Conservation (phyloP, 345 rosid genomes). For the Excoecaria agallocha region DNA sequence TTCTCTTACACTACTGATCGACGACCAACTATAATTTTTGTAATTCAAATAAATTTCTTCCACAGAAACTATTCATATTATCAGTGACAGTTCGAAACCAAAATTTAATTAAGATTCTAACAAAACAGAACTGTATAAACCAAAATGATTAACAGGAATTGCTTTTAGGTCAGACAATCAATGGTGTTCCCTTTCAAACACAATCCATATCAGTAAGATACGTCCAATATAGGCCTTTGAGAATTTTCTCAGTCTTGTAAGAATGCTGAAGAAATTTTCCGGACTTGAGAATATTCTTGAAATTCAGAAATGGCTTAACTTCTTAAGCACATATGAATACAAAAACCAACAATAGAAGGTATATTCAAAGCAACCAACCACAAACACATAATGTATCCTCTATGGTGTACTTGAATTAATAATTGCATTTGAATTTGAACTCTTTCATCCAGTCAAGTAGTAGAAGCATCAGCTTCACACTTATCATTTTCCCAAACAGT, state of each 20-base stretch:
- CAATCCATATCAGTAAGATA: neutral
- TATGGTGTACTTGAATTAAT: neutral
- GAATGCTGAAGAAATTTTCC: neutral
- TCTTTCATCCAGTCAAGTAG: neutral
- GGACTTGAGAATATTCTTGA: neutral
- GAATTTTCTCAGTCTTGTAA: neutral
- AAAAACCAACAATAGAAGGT: neutral
- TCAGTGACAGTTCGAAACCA: neutral
- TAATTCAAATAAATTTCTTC: neutral
- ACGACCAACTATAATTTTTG: neutral
- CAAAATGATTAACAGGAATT: neutral
- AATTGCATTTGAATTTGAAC: neutral
- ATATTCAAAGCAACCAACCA: neutral
- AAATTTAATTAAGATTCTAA: neutral
- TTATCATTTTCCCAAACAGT: neutral
- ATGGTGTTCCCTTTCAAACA: neutral
- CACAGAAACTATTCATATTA: neutral
- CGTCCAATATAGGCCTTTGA: neutral
- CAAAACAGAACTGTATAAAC: neutral
- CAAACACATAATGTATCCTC: neutral
- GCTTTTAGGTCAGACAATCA: neutral
- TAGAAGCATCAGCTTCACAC: neutral
- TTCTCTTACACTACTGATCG: neutral
- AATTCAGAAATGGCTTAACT: neutral
- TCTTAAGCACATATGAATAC: neutral